Conservation (phyloP, 306 rosid genomes). For the Corylus americana region DNA sequence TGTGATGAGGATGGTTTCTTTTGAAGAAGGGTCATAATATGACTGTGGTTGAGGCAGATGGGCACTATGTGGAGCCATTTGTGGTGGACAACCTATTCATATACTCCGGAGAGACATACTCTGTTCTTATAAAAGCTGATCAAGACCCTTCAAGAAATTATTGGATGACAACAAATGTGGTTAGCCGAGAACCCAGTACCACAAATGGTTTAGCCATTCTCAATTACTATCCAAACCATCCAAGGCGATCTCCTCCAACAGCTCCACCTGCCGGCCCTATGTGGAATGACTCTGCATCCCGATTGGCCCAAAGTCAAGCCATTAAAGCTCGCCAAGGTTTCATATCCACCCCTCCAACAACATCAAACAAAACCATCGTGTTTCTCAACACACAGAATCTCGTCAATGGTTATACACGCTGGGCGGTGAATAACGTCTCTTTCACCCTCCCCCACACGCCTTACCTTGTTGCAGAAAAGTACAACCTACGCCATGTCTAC, state of each 20-base stretch:
- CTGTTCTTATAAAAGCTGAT: conserved; percentile 68
- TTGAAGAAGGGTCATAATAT: conserved; percentile 73
- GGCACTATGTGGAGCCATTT: conserved; percentile 86
- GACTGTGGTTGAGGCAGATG: conserved; percentile 95
- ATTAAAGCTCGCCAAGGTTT: conserved; percentile 54
- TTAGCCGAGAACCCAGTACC: conserved; percentile 56
- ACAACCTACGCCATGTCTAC: conserved; percentile 45
- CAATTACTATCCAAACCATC: conserved; percentile 90
- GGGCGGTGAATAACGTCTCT: conserved; percentile 84
- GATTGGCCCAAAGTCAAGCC: conserved; percentile 60
- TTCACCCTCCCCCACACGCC: conserved; percentile 70
- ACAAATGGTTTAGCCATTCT: conserved; percentile 62
- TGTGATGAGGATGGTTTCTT: no score
- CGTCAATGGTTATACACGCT: conserved; percentile 27
- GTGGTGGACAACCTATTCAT: conserved; percentile 64
- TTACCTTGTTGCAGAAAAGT: conserved; percentile 64
- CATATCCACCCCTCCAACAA: conserved; percentile 55
- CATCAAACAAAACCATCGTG: conserved; percentile 68
- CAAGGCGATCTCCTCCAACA: conserved; percentile 50
- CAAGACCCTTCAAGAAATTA: conserved; percentile 79
- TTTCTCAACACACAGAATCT: conserved; percentile 77
- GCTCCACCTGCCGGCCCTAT: conserved; percentile 55
- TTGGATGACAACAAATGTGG: conserved; percentile 69
- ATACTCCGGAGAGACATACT: conserved; percentile 91
- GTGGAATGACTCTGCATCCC: conserved; percentile 47